phyloP scores from a whole-genome alignment of 257 asterid genomes.

The Coffea eugenioides region DNA sequence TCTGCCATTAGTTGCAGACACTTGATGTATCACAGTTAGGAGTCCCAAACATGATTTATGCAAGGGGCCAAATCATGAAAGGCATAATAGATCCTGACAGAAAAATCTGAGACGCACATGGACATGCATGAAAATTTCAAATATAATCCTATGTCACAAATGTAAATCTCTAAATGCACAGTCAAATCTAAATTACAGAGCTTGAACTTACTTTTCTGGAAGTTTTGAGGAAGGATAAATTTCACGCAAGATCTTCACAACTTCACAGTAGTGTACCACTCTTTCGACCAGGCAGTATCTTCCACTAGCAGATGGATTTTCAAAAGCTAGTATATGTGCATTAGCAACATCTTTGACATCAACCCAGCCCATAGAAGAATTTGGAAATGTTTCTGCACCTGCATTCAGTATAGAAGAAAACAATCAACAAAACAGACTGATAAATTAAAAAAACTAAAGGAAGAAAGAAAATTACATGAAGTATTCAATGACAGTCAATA shows the following conservation, averaged over 20 bases:
- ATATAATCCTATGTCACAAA: background rate
- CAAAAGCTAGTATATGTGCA: conserved; percentile 70
- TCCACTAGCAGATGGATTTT: conserved; percentile 65
- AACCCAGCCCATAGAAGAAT: conserved; percentile 52
- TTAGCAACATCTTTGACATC: conserved; percentile 72
- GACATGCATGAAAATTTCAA: background rate
- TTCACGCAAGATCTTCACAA: conserved; percentile 42
- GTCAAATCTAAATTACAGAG: background rate
- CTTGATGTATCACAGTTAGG: background rate
- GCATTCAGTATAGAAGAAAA: background rate
- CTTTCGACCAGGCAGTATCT: conserved; percentile 63
- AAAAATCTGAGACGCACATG: background rate
- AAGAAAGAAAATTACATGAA: no score
- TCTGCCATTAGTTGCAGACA: background rate
- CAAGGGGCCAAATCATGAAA: background rate
- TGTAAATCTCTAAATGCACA: background rate
- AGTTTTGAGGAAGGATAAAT: conserved; percentile 52
- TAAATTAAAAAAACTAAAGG: no score
- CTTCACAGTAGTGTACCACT: conserved; percentile 49
- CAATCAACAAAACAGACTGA: background rate
- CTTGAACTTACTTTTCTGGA: conserved; percentile 60
- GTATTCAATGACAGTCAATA: background rate
- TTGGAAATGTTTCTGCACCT: conserved; percentile 41
- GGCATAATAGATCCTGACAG: background rate
- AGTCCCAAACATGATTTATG: background rate